Percentiles rank a stretch among this genome's conserved stretches.
These are phyloP conservation scores for Domatiomyces catenatus DNA, from an alignment of 2,329 filamentous ascomycete species.

Conservation along the genomic window DNA sequence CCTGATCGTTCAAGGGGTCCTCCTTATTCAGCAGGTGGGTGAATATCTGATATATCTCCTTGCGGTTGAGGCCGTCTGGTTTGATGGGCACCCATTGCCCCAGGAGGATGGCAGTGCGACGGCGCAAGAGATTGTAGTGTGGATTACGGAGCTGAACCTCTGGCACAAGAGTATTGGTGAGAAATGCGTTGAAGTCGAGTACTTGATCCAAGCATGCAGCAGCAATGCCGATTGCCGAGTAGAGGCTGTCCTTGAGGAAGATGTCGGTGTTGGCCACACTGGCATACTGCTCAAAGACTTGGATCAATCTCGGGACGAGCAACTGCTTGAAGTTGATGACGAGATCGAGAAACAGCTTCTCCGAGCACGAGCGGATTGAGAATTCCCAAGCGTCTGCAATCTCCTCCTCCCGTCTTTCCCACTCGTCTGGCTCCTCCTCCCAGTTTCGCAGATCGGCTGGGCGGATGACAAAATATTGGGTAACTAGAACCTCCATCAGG, in stretches of 20 bases:
- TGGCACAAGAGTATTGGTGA: conserved; percentile 57
- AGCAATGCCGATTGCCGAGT: conserved; percentile 78
- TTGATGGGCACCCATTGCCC: conserved; percentile 80
- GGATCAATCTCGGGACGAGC: conserved; percentile 61
- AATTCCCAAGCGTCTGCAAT: conserved; percentile 80
- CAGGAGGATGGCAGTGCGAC: conserved; percentile 75
- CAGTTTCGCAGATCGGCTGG: conserved; percentile 74
- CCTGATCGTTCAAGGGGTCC: conserved; percentile 71
- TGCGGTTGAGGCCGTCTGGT: conserved; percentile 48
- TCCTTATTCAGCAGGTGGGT: conserved; percentile 65
- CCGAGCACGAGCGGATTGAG: conserved; percentile 78
- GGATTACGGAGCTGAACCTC: conserved; percentile 58
- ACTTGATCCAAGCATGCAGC: conserved; percentile 57
- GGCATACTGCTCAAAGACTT: conserved; percentile 67
- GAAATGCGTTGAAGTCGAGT: conserved; percentile 70
- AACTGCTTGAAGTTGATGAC: conserved; percentile 76
- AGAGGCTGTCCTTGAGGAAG: conserved; percentile 81
- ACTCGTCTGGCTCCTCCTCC: conserved; percentile 89
- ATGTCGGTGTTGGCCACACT: conserved; percentile 53
- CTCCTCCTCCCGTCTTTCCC: conserved; percentile 80
- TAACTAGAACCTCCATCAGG: conserved; percentile 72
- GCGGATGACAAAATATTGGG: conserved; percentile 75
- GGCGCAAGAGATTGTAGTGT: conserved; percentile 66
- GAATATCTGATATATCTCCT: conserved; percentile 72
- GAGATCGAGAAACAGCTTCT: conserved; percentile 85